These are phyloP conservation scores for Sarocladium oryzae DNA, from an alignment of 2,329 filamentous ascomycete species.

Conservation along the genomic window DNA sequence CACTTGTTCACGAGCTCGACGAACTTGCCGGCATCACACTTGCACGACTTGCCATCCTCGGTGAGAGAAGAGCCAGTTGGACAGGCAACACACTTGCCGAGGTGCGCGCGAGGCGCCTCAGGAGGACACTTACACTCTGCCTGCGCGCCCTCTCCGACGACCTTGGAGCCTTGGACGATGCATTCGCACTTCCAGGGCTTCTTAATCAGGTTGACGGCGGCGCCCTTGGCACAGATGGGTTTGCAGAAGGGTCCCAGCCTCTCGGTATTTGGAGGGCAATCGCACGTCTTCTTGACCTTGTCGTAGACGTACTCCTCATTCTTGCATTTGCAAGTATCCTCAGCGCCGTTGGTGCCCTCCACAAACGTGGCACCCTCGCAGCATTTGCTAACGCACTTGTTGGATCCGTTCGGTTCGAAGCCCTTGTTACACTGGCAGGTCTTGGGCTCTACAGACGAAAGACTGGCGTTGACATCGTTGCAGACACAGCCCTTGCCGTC, in stretches of 20 bases:
- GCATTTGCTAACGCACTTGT: background rate
- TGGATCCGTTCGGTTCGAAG: background rate
- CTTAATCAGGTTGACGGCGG: background rate
- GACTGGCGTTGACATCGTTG: background rate
- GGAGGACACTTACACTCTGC: background rate
- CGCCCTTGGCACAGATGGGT: background rate
- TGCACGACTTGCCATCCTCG: background rate
- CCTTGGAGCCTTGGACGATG: background rate
- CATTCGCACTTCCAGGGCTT: background rate
- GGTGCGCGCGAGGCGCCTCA: background rate
- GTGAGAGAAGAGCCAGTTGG: background rate
- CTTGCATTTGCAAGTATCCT: background rate
- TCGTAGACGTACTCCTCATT: background rate
- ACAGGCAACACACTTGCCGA: background rate
- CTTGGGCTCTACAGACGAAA: background rate
- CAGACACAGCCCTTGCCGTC: background rate
- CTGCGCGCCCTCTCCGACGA: background rate
- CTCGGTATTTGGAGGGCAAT: background rate
- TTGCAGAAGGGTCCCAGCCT: background rate
- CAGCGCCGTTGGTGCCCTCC: background rate
- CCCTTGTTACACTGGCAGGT: background rate
- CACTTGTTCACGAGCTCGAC: background rate
- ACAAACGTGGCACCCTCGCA: background rate
- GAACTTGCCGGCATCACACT: background rate
- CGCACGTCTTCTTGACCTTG: background rate